Evolutionary conservation across 306 rosid genomes (phyloP), one percentile per base, ranked within the genome.

Genomic region (Inga laurina): DNA sequence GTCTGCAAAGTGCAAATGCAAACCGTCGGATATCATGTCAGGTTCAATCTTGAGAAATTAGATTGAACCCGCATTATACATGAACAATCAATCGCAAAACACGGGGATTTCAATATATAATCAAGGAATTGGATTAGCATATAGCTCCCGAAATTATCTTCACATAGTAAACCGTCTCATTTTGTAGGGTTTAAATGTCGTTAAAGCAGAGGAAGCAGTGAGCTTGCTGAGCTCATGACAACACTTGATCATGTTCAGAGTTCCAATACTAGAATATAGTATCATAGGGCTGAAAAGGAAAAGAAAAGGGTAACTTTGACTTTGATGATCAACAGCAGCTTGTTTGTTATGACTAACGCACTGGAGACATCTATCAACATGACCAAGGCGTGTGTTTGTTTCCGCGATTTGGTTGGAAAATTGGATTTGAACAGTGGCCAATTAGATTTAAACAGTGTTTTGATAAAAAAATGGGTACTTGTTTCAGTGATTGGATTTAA

Each of bases 311-410:
- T 6, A 44, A 24, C 54, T n/a, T 43, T 0, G 37, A 7, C 11
- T 12, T 16, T 70, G 14, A 37, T 19, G 44, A 39, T 68, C 49
- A 4, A 21, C 8, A 34, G 14, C 2, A 43, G 10, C 51, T 7
- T 24, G 66, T 46, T 72, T 5, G 12, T 22, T 22, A 45, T 9
- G 76, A 45, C 34, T 61, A 39, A 39, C 18, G 66, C 73, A 52
- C 1, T 54, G 61, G 24, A 57, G 64, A 57, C 64, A 21, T 73
- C 59, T 79, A 48, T 78, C 61, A 78, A 10, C 80, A 75, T 43
- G 43, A 13, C 73, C 77, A 27, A 27, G 30, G 30, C 30, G 30
- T 27, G 30, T 27, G 30, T 27, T 27, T 27, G 30, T 27, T 27
- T 27, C 30, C 30, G 1, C 30, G 30, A 27, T 27, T 27, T 27